phyloP scores from a whole-genome alignment of 441 rosid genomes.

The Manihot esculenta region DNA sequence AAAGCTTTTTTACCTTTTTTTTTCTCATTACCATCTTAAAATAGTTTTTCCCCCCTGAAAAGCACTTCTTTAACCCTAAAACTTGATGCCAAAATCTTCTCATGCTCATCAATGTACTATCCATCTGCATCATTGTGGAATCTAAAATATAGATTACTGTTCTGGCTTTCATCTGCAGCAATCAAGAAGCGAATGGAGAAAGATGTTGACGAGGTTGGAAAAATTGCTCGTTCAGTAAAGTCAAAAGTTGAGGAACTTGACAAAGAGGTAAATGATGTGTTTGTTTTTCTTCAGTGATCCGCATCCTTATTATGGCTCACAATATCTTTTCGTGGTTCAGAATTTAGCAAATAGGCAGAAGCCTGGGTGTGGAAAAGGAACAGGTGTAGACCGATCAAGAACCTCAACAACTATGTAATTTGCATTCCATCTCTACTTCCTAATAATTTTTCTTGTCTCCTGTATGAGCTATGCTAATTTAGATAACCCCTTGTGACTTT shows the following conservation, averaged over 20 bases:
- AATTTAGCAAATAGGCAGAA: constrained; percentile 84
- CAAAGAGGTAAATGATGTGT: constrained; percentile 52
- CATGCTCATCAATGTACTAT: background rate
- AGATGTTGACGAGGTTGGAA: constrained; percentile 97
- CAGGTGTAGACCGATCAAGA: constrained; percentile 92
- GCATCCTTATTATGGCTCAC: constrained; percentile 21
- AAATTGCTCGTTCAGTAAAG: constrained; percentile 64
- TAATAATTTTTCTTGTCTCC: constrained; percentile 4
- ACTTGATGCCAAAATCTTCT: background rate
- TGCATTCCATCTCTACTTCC: constrained; percentile 18
- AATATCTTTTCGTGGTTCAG: constrained; percentile 37
- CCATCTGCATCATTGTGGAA: constrained; percentile 3
- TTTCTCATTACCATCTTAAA: too few relatives aligned
- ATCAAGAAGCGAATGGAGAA: constrained; percentile 92
- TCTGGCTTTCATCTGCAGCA: constrained; percentile 43
- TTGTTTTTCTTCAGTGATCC: constrained; percentile 19
- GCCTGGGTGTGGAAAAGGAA: constrained; percentile 94
- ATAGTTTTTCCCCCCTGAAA: too few relatives aligned
- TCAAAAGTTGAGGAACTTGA: constrained; percentile 86
- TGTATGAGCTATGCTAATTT: background rate
- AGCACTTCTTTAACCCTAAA: too few relatives aligned
- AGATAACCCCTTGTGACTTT: background rate
- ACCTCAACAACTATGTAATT: constrained; percentile 82
- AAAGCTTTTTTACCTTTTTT: too few relatives aligned
- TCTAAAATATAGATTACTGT: background rate